Conservation (phyloP, 768 basidiomycete species). For the Auricularia heimuer region DNA sequence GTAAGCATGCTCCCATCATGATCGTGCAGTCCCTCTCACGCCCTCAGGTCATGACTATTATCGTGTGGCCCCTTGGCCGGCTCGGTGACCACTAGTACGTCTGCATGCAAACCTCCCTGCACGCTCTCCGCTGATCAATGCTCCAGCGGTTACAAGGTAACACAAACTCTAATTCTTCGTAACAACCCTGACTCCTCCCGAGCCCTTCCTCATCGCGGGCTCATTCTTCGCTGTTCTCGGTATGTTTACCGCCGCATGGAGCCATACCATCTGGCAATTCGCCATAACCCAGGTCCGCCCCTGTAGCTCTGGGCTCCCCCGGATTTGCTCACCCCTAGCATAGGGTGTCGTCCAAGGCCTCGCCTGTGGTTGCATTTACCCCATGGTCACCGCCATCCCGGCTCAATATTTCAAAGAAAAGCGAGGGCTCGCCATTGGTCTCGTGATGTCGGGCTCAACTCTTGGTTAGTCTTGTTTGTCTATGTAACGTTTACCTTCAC, state of each 20-base stretch:
- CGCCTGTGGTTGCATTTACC: constrained; percentile 1
- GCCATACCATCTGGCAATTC: constrained; percentile 4
- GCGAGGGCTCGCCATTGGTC: constrained; percentile 3
- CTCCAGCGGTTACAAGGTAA: background rate
- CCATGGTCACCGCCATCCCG: constrained; percentile 3
- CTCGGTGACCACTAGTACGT: constrained; percentile 4
- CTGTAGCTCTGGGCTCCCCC: background rate
- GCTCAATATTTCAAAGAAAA: constrained; percentile 3
- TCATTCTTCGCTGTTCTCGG: background rate
- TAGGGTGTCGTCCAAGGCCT: constrained; percentile 4
- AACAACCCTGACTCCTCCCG: background rate
- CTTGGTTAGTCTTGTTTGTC: background rate
- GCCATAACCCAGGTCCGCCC: constrained; percentile 2
- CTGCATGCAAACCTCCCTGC: background rate
- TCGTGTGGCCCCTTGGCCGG: constrained; percentile 1
- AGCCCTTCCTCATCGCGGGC: constrained; percentile 4
- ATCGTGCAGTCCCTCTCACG: background rate
- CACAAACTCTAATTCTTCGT: background rate
- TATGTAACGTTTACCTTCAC: no score
- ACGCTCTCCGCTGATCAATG: background rate
- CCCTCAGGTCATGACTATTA: constrained; percentile 3
- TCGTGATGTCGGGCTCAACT: constrained; percentile 3
- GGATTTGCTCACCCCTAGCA: background rate
- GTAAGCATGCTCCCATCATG: background rate
- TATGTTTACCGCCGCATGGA: constrained; percentile 4